Base-by-base conservation (phyloP, 2,329 filamentous ascomycete species). In the Phialophora expanda region DNA sequence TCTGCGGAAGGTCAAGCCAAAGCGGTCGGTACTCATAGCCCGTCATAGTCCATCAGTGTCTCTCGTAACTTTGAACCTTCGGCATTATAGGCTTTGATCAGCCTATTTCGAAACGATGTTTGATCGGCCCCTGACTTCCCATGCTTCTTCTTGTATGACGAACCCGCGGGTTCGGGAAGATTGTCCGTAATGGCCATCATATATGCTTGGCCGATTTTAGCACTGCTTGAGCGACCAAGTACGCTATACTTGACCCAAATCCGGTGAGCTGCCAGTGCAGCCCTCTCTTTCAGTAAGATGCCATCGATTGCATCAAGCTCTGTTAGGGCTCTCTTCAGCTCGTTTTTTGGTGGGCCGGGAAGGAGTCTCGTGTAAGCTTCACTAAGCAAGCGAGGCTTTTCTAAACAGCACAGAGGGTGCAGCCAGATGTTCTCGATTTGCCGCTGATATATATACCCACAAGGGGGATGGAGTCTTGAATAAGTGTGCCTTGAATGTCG, bases 51-150 rank as follows among this genome's bases (percentile, higher is more conserved):
- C 14, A n/a, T 24, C 11, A n/a, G 32, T 63, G n/a, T 63, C 61
- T 38, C 7, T 8, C 1, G 7, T 30, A 57, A 22, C 51, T 34
- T 30, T 14, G 51, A 56, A 12, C 53, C 20, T 50, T 57, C 34
- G 20, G 34, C n/a, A 28, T 63, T 14, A 20, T 56, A 63, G 12
- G 61, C 51, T 32, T 63, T 63, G 20, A 63, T 63, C 3, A 63
- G 51, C 30, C 61, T 54, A 14, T 48, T 44, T 46, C 61, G 38
- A 34, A 63, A 63, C 6, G 61, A 57, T 11, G 51, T 14, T 30
- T 57, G 61, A 26, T 63, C 61, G 17, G 24, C 34, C 22, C 24
- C 12, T 9, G 50, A 9, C 44, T 32, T 56, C 8, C 34, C 32
- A 46, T 14, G 41, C 14, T 30, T 56, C 12, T 44, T 62, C 12